Conservation (phyloP, 148 eudicot genomes). For the Hydrangea macrophylla region DNA sequence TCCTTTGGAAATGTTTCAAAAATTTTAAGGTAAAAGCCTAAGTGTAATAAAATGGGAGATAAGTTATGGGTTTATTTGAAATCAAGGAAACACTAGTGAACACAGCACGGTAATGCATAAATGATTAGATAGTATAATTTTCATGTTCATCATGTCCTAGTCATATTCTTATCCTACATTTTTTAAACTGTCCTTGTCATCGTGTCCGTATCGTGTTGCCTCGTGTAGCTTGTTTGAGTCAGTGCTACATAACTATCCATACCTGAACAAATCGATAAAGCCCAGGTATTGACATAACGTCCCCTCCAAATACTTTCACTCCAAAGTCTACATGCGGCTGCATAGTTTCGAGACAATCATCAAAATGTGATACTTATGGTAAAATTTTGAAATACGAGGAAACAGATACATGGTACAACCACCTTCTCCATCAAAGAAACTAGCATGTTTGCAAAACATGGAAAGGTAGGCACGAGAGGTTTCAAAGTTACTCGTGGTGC, state of each 20-base stretch:
- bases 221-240: too few species aligned
- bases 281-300: conserved; percentile 90
- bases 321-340: conserved; percentile 95
- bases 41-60: too few species aligned
- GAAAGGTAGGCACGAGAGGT: conserved; percentile 82
- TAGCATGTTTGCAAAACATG: conserved; percentile 67
- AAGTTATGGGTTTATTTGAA: too few species aligned
- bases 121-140: too few species aligned
- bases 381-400: neutral
- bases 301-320: conserved; percentile 75
- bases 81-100: too few species aligned
- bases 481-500: conserved; percentile 72
- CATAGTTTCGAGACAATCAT: conserved; percentile 11
- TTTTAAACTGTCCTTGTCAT: too few species aligned
- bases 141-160: too few species aligned
- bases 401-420: neutral
- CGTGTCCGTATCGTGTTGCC: neutral
- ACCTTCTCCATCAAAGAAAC: conserved; percentile 84
- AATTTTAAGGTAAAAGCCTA: too few species aligned
- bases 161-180: too few species aligned
- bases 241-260: too few species aligned
- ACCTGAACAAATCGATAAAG: conserved; percentile 91
- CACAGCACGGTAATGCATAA: too few species aligned
- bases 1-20: too few species aligned
- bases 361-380: neutral